Evolutionary conservation across 2,329 filamentous ascomycete genomes (phyloP).

Genomic region (Cryphonectria carpinicola): DNA sequence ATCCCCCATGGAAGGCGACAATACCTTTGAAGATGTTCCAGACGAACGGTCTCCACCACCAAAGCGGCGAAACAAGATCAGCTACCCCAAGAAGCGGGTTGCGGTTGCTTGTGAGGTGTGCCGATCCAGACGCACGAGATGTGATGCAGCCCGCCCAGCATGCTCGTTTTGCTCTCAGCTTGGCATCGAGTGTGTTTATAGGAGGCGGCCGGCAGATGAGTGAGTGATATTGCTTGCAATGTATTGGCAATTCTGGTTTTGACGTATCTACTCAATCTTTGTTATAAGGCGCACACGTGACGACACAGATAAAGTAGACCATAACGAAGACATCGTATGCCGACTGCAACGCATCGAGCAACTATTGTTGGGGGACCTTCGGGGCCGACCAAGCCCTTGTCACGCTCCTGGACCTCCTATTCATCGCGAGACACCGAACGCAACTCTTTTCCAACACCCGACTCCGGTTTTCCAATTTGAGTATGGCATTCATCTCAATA

Average conservation of each 20-base stretch:
- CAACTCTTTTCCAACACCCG: background rate
- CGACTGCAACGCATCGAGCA: background rate
- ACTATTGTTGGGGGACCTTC: background rate
- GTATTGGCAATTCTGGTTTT: background rate
- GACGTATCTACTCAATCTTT: background rate
- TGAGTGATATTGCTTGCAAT: background rate
- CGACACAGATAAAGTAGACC: background rate
- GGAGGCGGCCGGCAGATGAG: conserved; percentile 8
- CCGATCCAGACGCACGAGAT: conserved; percentile 31
- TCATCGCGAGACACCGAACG: background rate
- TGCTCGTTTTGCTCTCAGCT: conserved; percentile 30
- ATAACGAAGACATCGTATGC: background rate
- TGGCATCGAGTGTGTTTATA: conserved; percentile 29
- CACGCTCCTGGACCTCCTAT: background rate
- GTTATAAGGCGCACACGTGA: background rate
- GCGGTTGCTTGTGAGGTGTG: conserved; percentile 33
- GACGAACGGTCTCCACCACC: background rate
- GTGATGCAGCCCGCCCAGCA: conserved; percentile 29
- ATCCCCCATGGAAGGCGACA: background rate
- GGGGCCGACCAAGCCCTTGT: background rate
- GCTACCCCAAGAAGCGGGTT: conserved; percentile 33
- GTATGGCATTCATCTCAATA: background rate
- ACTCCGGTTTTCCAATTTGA: background rate
- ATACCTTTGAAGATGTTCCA: background rate
- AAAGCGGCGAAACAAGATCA: conserved; percentile 17